A percentile compares a stretch with the other conserved stretches of the same genome.
phyloP scores from a whole-genome alignment of 257 asterid genomes.

The Nemophila menziesii region DNA sequence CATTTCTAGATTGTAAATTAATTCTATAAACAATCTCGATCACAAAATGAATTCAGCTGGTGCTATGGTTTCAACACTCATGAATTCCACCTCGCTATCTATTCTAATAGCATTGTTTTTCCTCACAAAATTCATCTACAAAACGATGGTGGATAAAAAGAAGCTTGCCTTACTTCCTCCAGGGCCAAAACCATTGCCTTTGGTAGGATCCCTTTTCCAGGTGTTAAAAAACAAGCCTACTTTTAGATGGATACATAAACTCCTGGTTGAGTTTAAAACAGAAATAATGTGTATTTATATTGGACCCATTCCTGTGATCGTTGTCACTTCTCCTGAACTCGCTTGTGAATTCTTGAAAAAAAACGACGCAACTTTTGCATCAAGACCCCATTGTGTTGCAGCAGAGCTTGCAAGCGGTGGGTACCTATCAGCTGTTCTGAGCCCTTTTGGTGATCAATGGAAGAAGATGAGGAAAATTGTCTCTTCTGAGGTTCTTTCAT shows the following conservation, averaged over 20 bases:
- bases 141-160: too few species aligned
- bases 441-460: background rate
- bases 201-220: background rate
- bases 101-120: too few species aligned
- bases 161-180: background rate
- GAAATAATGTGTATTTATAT: background rate
- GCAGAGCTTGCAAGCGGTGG: background rate
- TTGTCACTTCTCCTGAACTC: conserved; percentile 1
- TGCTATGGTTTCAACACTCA: too few species aligned
- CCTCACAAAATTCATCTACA: too few species aligned
- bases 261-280: background rate
- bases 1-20: too few species aligned
- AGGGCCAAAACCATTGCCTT: background rate
- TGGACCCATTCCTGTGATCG: background rate
- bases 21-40: too few species aligned
- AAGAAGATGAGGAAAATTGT: background rate
- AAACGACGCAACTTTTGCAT: background rate
- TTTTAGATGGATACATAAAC: background rate
- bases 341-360: background rate
- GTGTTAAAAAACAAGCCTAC: background rate
- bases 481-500: background rate
- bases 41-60: too few species aligned
- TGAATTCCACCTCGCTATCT: too few species aligned
- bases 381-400: background rate
- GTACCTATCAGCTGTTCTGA: background rate